Percentiles rank a stretch among this genome's conserved stretches.
phyloP scores from a whole-genome alignment of 163 green algal genomes.

The Scenedesmus sp. region DNA sequence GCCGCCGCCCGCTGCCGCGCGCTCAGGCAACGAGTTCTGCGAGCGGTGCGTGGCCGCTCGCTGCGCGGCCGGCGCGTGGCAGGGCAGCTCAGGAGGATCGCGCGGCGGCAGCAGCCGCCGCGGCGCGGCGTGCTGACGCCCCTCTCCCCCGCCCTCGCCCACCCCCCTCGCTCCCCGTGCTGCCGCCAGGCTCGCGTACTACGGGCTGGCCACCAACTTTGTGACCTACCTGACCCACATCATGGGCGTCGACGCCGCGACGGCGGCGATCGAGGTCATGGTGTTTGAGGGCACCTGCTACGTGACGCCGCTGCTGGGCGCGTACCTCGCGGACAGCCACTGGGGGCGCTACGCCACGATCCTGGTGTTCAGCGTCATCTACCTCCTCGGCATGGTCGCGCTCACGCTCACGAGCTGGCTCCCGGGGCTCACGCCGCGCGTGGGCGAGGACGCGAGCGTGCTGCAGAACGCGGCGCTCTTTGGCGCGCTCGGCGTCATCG shows the following conservation, averaged over 20 bases:
- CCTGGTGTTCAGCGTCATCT: slow-evolving; percentile 92
- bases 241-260: slow-evolving; percentile 79
- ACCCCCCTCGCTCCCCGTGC: neutral
- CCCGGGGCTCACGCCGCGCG: slow-evolving; percentile 68
- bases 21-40: slow-evolving; percentile 97
- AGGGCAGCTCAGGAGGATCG: neutral
- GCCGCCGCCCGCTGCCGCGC: too few relatives aligned
- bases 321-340: slow-evolving; percentile 88
- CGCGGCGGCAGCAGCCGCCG: neutral
- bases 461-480: slow-evolving; percentile 63
- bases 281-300: slow-evolving; percentile 94
- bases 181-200: slow-evolving; percentile 27
- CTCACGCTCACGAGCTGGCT: slow-evolving; percentile 68
- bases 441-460: slow-evolving; percentile 48
- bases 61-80: neutral
- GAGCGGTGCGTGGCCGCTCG: slow-evolving; percentile 73
- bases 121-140: too few relatives aligned
- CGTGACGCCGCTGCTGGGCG: slow-evolving; percentile 92
- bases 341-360: slow-evolving; percentile 98
- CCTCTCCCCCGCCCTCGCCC: too few relatives aligned
- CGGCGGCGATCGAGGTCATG: slow-evolving; percentile 68
- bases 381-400: slow-evolving; percentile 85
- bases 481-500: slow-evolving; percentile 53
- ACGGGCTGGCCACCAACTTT: slow-evolving; percentile 90
- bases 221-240: slow-evolving; percentile 90